Evolutionary conservation across 1,284 basidiomycete species (phyloP).

Genomic region (Mycosarcoma mackinlayi): DNA sequence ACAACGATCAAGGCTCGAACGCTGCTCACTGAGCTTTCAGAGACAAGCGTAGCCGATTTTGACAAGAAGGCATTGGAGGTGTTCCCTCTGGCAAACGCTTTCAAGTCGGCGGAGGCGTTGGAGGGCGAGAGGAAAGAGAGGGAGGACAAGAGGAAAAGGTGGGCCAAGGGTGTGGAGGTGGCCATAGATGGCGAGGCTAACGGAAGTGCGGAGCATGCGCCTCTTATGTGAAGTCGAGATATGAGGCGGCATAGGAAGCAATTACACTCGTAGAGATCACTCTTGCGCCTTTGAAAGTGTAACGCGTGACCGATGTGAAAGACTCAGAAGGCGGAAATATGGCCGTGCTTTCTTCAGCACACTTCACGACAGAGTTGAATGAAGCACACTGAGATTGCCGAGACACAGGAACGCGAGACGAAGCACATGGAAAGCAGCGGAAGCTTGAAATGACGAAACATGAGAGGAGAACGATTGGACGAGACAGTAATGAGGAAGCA

Average conservation of each 20-base stretch:
- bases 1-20: slow-evolving; percentile 9
- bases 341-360: neutral
- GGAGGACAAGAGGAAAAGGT: slow-evolving; percentile 9
- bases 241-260: too few species aligned
- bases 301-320: neutral
- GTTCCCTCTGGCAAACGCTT: slow-evolving; percentile 69
- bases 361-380: neutral
- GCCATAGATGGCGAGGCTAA: slow-evolving; percentile 1
- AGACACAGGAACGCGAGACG: neutral
- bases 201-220: slow-evolving; percentile 9
- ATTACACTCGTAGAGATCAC: neutral
- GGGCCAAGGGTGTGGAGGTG: slow-evolving; percentile 9
- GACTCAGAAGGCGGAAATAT: neutral
- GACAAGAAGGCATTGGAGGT: slow-evolving; percentile 50
- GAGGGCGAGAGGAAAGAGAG: slow-evolving; percentile 39
- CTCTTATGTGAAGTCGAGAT: slow-evolving; percentile 17
- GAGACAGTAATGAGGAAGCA: neutral
- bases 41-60: slow-evolving; percentile 50
- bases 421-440: neutral
- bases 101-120: slow-evolving; percentile 63
- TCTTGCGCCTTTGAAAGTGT: too few species aligned
- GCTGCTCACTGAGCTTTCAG: slow-evolving; percentile 17
- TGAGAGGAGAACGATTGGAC: neutral
- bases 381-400: slow-evolving; percentile 2
- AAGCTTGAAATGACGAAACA: neutral